Evolutionary conservation across 768 basidiomycete species (phyloP).

Genomic region (Lactarius trivialis): DNA sequence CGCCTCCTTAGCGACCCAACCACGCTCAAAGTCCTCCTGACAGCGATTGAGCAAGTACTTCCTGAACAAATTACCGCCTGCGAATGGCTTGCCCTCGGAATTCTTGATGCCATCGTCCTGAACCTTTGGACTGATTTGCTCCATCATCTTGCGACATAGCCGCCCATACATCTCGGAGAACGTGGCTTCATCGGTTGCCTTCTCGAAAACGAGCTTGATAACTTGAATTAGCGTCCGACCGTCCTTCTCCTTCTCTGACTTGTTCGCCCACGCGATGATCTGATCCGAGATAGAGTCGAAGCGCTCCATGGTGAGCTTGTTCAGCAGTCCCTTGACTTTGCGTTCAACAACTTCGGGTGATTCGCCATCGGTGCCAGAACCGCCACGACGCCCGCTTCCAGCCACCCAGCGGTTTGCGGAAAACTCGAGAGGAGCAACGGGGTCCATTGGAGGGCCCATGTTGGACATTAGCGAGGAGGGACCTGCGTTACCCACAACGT

Average conservation of each 20-base stretch:
- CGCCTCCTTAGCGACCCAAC: constrained; percentile 86
- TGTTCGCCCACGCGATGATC: constrained; percentile 94
- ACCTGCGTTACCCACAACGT: constrained; percentile 31
- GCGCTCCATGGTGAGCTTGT: constrained; percentile 95
- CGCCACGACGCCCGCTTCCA: constrained; percentile 37
- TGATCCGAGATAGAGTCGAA: constrained; percentile 95
- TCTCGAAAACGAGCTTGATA: constrained; percentile 93
- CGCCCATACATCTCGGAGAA: constrained; percentile 99
- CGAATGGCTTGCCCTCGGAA: constrained; percentile 77
- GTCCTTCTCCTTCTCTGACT: constrained; percentile 85
- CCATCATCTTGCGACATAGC: constrained; percentile 93
- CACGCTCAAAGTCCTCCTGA: constrained; percentile 96
- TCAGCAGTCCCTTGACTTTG: constrained; percentile 86
- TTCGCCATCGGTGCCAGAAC: constrained; percentile 44
- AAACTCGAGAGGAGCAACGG: constrained; percentile 67
- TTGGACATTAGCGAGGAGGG: constrained; percentile 15
- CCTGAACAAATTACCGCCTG: constrained; percentile 91
- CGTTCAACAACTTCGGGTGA: constrained; percentile 85
- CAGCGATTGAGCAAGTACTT: constrained; percentile 96
- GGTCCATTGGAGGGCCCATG: constrained; percentile 47
- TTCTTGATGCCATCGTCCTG: constrained; percentile 84
- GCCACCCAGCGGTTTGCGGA: constrained; percentile 84
- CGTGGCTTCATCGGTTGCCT: constrained; percentile 91
- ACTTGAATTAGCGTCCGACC: constrained; percentile 93
- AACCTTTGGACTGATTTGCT: constrained; percentile 80